phyloP scores from a whole-genome alignment of 441 rosid species.

The Adansonia madagascariensis region DNA sequence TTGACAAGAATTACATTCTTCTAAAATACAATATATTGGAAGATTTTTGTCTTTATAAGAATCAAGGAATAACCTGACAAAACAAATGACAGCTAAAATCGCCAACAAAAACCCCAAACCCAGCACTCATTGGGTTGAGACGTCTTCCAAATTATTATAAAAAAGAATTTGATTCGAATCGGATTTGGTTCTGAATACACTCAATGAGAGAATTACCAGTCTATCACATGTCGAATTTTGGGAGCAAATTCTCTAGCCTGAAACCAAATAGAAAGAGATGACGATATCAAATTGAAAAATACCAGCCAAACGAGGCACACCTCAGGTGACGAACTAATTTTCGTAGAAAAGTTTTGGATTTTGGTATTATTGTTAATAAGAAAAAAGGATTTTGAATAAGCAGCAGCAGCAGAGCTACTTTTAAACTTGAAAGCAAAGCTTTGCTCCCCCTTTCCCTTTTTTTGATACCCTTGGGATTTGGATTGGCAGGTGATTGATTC shows the following conservation, averaged over 20 bases:
- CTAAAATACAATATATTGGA: not conserved
- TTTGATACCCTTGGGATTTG: not conserved
- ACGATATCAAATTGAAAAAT: not conserved
- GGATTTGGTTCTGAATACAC: not conserved
- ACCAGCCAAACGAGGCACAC: constrained; percentile 55
- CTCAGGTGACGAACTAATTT: constrained; percentile 50
- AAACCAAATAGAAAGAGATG: not conserved
- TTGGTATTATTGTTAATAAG: constrained; percentile 22
- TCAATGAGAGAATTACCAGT: constrained; percentile 47
- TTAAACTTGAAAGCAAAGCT: constrained; percentile 28
- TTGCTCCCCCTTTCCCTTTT: constrained; percentile 37
- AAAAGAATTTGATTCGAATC: not conserved
- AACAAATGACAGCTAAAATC: constrained; percentile 4
- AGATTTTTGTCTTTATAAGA: not conserved
- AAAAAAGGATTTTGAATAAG: constrained; percentile 11
- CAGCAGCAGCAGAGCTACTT: constrained; percentile 27
- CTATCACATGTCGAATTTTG: constrained; percentile 56
- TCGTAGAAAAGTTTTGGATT: constrained; percentile 32
- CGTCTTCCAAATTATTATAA: not conserved
- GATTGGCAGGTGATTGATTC: not conserved
- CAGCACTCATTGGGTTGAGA: not conserved
- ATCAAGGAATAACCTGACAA: not conserved
- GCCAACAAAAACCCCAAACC: not conserved
- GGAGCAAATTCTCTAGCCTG: constrained; percentile 23
- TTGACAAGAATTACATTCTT: not conserved